Conservation (phyloP, 2,329 filamentous ascomycete genomes). For the Zymoseptoria tritici region DNA sequence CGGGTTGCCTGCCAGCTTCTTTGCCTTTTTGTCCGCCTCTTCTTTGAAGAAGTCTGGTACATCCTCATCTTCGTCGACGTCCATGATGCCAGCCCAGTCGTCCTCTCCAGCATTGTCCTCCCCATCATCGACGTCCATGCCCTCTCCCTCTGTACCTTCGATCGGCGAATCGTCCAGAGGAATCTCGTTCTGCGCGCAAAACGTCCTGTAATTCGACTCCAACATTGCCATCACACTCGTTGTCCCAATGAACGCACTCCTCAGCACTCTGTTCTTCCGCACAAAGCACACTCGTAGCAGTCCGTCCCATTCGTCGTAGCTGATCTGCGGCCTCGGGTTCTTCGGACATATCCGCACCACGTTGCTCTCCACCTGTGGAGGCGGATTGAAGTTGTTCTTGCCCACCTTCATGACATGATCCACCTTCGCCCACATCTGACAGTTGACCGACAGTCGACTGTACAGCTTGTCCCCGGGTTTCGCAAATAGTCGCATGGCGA, state of each 20-base stretch:
- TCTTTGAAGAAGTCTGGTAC: slow-evolving; percentile 81
- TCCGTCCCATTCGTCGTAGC: slow-evolving; percentile 93
- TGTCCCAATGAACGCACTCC: slow-evolving; percentile 72
- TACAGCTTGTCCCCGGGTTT: slow-evolving; percentile 83
- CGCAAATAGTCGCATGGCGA: slow-evolving; percentile 82
- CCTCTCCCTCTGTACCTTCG: slow-evolving; percentile 37
- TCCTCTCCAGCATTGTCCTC: slow-evolving; percentile 40
- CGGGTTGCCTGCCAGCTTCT: slow-evolving; percentile 48
- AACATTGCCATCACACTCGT: slow-evolving; percentile 74
- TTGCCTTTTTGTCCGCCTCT: slow-evolving; percentile 43
- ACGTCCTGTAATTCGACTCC: slow-evolving; percentile 82
- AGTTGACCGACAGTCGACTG: slow-evolving; percentile 83
- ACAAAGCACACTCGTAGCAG: slow-evolving; percentile 75
- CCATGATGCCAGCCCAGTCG: slow-evolving; percentile 44
- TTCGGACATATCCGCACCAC: slow-evolving; percentile 89
- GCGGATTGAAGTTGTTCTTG: slow-evolving; percentile 92
- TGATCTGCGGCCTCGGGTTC: slow-evolving; percentile 74
- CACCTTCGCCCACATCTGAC: slow-evolving; percentile 80
- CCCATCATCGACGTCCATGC: slow-evolving; percentile 37
- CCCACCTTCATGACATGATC: slow-evolving; percentile 82
- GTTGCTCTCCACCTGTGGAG: slow-evolving; percentile 83
- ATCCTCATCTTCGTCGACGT: slow-evolving; percentile 59
- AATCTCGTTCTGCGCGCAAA: slow-evolving; percentile 80
- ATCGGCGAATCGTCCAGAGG: slow-evolving; percentile 60
- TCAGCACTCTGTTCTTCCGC: slow-evolving; percentile 83